Percentiles rank a stretch among this genome's conserved stretches.
phyloP scores from a whole-genome alignment of 2,329 filamentous ascomycete genomes.

The Pseudopyricularia cyperi region DNA sequence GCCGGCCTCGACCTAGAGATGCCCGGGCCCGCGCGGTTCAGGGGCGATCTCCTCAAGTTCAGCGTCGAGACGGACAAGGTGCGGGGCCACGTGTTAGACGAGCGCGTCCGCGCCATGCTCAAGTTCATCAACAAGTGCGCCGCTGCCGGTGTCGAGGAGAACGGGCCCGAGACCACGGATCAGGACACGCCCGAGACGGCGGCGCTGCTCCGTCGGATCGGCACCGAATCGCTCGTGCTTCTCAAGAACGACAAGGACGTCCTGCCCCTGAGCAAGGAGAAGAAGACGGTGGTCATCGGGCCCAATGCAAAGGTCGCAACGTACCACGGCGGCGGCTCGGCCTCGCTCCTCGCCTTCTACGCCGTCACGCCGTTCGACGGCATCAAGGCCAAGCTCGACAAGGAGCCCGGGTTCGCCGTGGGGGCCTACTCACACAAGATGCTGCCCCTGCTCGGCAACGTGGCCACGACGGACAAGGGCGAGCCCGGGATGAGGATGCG shows the following conservation, averaged over 20 bases:
- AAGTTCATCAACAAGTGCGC: constrained; percentile 46
- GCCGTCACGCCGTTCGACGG: constrained; percentile 62
- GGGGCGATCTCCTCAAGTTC: constrained; percentile 37
- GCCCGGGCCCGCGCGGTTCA: constrained; percentile 40
- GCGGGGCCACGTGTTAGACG: constrained; percentile 16
- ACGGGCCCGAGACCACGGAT: constrained; percentile 10
- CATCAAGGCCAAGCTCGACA: constrained; percentile 40
- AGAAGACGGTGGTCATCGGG: constrained; percentile 38
- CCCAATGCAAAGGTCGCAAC: constrained; percentile 43
- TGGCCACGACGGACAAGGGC: constrained; percentile 34
- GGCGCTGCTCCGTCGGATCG: constrained; percentile 19
- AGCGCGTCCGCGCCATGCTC: constrained; percentile 32
- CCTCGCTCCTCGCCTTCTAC: constrained; percentile 46
- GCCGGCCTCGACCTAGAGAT: constrained; percentile 47
- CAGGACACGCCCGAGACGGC: constrained; percentile 5
- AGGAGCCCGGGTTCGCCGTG: constrained; percentile 35
- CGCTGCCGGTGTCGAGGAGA: constrained; percentile 31
- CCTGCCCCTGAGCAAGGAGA: constrained; percentile 44
- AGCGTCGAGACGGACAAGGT: constrained; percentile 40
- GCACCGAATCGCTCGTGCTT: constrained; percentile 54
- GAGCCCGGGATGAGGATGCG: constrained; percentile 47
- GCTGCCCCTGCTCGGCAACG: constrained; percentile 42
- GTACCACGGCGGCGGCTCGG: constrained; percentile 54
- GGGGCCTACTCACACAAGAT: constrained; percentile 54
- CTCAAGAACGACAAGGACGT: constrained; percentile 57